Conservation (phyloP, 2,329 filamentous ascomycete genomes). For the Ophiocordyceps polyrhachis-furcata region DNA sequence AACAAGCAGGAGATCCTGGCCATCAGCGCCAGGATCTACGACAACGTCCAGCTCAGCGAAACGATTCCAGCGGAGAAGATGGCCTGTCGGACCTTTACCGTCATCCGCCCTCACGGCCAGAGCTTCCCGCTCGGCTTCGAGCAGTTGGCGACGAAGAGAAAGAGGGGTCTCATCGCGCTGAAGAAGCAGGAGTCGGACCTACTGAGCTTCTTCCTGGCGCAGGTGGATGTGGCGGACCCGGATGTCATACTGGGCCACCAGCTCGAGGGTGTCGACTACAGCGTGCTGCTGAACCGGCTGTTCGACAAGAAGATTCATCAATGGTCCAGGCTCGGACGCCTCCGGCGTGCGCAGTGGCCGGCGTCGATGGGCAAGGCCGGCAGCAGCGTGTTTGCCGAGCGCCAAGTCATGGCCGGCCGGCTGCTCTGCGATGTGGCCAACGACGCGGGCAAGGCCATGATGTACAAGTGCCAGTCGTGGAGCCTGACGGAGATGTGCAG, state of each 20-base stretch:
- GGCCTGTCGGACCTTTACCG: constrained; percentile 76
- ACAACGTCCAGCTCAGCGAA: constrained; percentile 72
- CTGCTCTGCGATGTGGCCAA: constrained; percentile 88
- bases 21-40: constrained; percentile 81
- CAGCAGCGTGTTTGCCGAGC: constrained; percentile 82
- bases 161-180: constrained; percentile 58
- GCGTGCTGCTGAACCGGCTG: constrained; percentile 69
- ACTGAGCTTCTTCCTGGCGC: constrained; percentile 72
- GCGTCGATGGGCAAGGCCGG: constrained; percentile 68
- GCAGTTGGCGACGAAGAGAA: constrained; percentile 48
- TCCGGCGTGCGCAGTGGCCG: constrained; percentile 75
- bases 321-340: constrained; percentile 82
- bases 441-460: constrained; percentile 89
- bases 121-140: constrained; percentile 81
- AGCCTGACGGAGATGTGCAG: constrained; percentile 95
- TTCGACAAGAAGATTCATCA: constrained; percentile 81
- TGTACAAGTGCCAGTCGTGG: constrained; percentile 97
- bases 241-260: constrained; percentile 90
- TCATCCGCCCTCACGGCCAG: constrained; percentile 63
- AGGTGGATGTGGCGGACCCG: constrained; percentile 74
- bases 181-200: constrained; percentile 74
- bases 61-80: constrained; percentile 78
- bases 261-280: constrained; percentile 94
- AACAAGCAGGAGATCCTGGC: constrained; percentile 95
- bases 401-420: constrained; percentile 73